Conservation (phyloP, 2,329 filamentous ascomycete genomes). For the Plectosphaerella cucumerina region DNA sequence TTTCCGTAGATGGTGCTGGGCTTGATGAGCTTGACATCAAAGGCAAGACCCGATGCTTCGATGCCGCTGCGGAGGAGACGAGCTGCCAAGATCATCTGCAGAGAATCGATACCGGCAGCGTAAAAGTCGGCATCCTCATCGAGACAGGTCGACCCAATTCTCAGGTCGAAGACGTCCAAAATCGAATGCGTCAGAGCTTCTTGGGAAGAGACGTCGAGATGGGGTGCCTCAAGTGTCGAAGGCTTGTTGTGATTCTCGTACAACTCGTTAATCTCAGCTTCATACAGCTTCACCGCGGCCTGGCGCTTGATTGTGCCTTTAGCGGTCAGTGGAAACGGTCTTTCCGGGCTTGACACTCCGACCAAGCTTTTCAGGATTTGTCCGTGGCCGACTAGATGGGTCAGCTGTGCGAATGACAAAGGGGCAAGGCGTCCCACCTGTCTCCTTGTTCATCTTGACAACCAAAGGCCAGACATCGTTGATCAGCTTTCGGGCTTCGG, state of each 20-base stretch:
- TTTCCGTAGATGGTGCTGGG: constrained; percentile 34
- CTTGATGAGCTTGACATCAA: constrained; percentile 28
- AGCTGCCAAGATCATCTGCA: constrained; percentile 33
- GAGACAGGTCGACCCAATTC: constrained; percentile 12
- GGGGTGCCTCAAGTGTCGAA: constrained; percentile 4
- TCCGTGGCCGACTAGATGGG: constrained; percentile 28
- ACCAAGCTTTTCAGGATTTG: constrained; percentile 37
- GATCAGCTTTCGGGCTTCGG: constrained; percentile 24
- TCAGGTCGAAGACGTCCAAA: constrained; percentile 13
- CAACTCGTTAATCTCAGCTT: constrained; percentile 35
- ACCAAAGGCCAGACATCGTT: constrained; percentile 39
- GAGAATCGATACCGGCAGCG: constrained; percentile 32
- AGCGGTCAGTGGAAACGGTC: constrained; percentile 37
- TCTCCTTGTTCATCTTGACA: constrained; percentile 32
- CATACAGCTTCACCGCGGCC: constrained; percentile 33
- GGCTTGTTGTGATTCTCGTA: constrained; percentile 25
- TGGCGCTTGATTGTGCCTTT: constrained; percentile 44
- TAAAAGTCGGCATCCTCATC: constrained; percentile 30
- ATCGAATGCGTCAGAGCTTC: constrained; percentile 18
- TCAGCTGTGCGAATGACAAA: neutral
- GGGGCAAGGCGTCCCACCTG: neutral
- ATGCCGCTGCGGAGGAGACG: constrained; percentile 29
- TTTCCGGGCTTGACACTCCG: constrained; percentile 29
- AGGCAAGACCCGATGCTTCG: constrained; percentile 21
- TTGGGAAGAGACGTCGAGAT: constrained; percentile 16